These are phyloP conservation scores for Gilbertella persicaria DNA, from an alignment of 371 early-diverging fungal species.

Conservation along the genomic window DNA sequence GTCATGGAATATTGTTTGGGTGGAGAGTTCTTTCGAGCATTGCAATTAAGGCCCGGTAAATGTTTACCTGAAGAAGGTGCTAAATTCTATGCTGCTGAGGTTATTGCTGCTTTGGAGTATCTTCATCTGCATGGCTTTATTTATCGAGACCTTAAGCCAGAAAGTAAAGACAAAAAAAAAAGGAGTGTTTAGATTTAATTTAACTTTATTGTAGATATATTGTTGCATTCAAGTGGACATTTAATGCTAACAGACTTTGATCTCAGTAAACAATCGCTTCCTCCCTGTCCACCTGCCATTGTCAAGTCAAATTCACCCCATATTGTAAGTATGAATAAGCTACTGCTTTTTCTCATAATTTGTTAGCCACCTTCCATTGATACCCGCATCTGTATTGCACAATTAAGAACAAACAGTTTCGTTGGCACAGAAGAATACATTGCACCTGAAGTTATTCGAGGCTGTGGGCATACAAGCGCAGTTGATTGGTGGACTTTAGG, in stretches of 20 bases:
- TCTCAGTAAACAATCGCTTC: constrained; percentile 84
- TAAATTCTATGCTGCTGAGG: constrained; percentile 98
- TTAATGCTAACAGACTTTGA: constrained; percentile 97
- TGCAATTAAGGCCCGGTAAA: constrained; percentile 84
- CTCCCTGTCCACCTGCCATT: constrained; percentile 74
- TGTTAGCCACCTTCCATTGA: constrained; percentile 73
- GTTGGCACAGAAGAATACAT: constrained; percentile 98
- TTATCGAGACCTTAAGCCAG: constrained; percentile 98
- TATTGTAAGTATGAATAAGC: constrained; percentile 37
- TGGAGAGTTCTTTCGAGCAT: constrained; percentile 94
- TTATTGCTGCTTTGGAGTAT: constrained; percentile 89
- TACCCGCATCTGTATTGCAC: constrained; percentile 85
- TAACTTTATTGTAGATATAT: constrained; percentile 66
- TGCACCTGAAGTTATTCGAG: constrained; percentile 93
- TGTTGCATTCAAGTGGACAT: constrained; percentile 91
- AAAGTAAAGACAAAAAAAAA: constrained; percentile 64
- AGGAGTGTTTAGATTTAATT: neutral
- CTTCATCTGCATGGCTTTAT: constrained; percentile 94
- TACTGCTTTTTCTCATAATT: neutral
- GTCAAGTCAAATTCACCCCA: constrained; percentile 65
- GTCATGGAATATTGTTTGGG: constrained; percentile 99
- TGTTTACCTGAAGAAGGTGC: constrained; percentile 85
- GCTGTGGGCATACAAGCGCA: constrained; percentile 88
- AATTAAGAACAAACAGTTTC: constrained; percentile 91
- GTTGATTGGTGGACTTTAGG: constrained; percentile 99